Conservation (phyloP, 331 rosid species). For the Erythrophleum ivorense region DNA sequence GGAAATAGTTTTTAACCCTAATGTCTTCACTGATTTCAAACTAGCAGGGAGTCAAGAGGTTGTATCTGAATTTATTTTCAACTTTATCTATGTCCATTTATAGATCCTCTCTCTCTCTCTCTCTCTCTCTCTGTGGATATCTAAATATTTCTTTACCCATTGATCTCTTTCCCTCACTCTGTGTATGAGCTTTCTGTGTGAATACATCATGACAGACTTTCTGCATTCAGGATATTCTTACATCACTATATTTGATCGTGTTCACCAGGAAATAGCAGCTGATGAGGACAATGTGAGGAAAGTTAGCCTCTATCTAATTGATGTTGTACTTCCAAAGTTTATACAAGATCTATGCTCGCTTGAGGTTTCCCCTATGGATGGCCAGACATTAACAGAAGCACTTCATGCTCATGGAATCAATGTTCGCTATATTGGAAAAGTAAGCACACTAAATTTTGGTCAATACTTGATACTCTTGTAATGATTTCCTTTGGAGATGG, state of each 20-base stretch:
- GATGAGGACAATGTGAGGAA: slow-evolving; percentile 89
- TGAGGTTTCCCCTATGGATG: slow-evolving; percentile 99
- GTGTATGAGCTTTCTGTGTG: slow-evolving; percentile 6
- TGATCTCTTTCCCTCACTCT: not conserved
- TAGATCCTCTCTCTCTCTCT: not conserved
- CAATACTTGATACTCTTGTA: slow-evolving; percentile 7
- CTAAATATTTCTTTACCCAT: not conserved
- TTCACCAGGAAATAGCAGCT: slow-evolving; percentile 78
- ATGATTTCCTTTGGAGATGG: slow-evolving; percentile 21
- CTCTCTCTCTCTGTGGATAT: not conserved
- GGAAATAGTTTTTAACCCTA: slow-evolving; percentile 86
- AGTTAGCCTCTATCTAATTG: slow-evolving; percentile 76
- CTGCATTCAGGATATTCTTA: slow-evolving; percentile 32
- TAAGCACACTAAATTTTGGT: slow-evolving; percentile 45
- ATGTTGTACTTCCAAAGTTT: slow-evolving; percentile 91
- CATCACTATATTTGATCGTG: slow-evolving; percentile 34
- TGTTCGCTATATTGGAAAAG: slow-evolving; percentile 95
- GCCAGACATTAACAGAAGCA: slow-evolving; percentile 96
- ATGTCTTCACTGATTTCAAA: slow-evolving; percentile 92
- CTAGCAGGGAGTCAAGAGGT: slow-evolving; percentile 86
- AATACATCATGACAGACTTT: slow-evolving; percentile 9
- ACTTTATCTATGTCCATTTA: slow-evolving; percentile 1
- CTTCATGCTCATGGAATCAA: slow-evolving; percentile 99
- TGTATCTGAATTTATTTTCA: slow-evolving; percentile 27
- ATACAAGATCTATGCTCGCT: slow-evolving; percentile 95